These are phyloP conservation scores for Stygiomarasmius scandens DNA, from an alignment of 1,284 basidiomycete genomes.

Conservation along the genomic window DNA sequence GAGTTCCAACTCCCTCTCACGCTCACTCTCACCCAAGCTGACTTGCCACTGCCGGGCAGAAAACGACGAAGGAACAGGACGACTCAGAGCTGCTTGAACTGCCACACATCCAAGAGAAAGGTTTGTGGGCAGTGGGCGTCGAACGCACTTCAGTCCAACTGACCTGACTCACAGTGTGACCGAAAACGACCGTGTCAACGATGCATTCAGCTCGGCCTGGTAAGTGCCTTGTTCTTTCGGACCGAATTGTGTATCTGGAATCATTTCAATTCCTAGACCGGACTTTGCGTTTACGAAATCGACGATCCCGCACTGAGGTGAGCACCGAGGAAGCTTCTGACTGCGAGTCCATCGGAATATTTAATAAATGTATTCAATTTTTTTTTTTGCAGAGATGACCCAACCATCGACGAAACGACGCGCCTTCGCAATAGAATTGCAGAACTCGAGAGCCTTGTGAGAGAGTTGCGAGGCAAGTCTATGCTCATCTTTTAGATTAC, in stretches of 20 bases:
- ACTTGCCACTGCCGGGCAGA: conserved; percentile 26
- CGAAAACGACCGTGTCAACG: conserved; percentile 84
- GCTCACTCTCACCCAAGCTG: not conserved
- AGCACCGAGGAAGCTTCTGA: too few species aligned
- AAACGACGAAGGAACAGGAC: conserved; percentile 84
- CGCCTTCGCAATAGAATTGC: conserved; percentile 83
- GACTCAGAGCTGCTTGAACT: conserved; percentile 86
- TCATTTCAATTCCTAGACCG: too few species aligned
- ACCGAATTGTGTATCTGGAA: too few species aligned
- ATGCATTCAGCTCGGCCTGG: conserved; percentile 81
- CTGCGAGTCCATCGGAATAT: conserved; percentile 14
- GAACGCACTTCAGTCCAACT: conserved; percentile 13
- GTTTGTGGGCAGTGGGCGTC: conserved; percentile 43
- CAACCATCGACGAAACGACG: conserved; percentile 80
- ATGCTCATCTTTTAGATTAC: conserved; percentile 1
- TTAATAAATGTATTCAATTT: too few species aligned
- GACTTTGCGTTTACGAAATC: conserved; percentile 90
- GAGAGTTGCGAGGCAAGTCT: conserved; percentile 72
- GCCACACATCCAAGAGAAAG: conserved; percentile 91
- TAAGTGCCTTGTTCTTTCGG: conserved; percentile 35
- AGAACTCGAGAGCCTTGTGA: conserved; percentile 86
- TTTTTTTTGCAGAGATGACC: conserved; percentile 66
- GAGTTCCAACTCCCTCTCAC: not conserved
- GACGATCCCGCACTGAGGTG: conserved; percentile 84
- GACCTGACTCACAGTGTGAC: conserved; percentile 63